A percentile compares a stretch with the other conserved stretches of the same genome.
Conservation (phyloP, 1,284 basidiomycete species). For the Cutaneotrichosporon cavernicola region DNA sequence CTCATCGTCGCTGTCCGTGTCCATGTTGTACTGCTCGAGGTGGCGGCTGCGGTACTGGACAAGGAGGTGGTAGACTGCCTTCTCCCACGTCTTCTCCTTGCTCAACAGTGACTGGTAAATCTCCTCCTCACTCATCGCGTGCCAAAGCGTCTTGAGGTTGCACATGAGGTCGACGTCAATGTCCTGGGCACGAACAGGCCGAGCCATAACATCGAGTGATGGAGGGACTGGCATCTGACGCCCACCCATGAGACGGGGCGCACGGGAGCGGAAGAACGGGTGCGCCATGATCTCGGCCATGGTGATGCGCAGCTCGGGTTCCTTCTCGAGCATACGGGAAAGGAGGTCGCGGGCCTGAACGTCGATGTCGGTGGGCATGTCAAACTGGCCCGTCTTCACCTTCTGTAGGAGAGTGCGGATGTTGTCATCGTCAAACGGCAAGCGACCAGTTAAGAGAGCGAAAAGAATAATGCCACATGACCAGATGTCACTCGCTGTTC, state of each 20-base stretch:
- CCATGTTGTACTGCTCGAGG: slow-evolving; percentile 64
- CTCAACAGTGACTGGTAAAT: slow-evolving; percentile 67
- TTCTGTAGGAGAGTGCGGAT: slow-evolving; percentile 74
- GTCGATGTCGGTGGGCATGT: slow-evolving; percentile 78
- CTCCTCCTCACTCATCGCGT: slow-evolving; percentile 67
- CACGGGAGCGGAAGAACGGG: slow-evolving; percentile 78
- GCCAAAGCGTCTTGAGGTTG: slow-evolving; percentile 89
- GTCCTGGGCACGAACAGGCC: slow-evolving; percentile 63
- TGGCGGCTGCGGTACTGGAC: slow-evolving; percentile 71
- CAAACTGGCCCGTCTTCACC: slow-evolving; percentile 77
- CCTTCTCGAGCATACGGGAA: slow-evolving; percentile 78
- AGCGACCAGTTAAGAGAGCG: slow-evolving; percentile 80
- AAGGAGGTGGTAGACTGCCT: slow-evolving; percentile 84
- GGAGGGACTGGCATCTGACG: slow-evolving; percentile 64
- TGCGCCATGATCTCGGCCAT: slow-evolving; percentile 83
- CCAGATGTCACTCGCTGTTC: slow-evolving; percentile 91
- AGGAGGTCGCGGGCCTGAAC: slow-evolving; percentile 78
- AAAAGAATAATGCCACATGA: slow-evolving; percentile 96
- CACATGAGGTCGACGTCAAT: slow-evolving; percentile 88
- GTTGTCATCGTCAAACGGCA: slow-evolving; percentile 86
- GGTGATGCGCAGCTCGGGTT: slow-evolving; percentile 78
- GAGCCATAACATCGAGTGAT: slow-evolving; percentile 66
- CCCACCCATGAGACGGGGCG: slow-evolving; percentile 59
- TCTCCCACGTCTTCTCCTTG: slow-evolving; percentile 76
- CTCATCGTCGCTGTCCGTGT: slow-evolving; percentile 49